phyloP scores from a whole-genome alignment of 495 filamentous ascomycete species.

The Aspergillus affinis region DNA sequence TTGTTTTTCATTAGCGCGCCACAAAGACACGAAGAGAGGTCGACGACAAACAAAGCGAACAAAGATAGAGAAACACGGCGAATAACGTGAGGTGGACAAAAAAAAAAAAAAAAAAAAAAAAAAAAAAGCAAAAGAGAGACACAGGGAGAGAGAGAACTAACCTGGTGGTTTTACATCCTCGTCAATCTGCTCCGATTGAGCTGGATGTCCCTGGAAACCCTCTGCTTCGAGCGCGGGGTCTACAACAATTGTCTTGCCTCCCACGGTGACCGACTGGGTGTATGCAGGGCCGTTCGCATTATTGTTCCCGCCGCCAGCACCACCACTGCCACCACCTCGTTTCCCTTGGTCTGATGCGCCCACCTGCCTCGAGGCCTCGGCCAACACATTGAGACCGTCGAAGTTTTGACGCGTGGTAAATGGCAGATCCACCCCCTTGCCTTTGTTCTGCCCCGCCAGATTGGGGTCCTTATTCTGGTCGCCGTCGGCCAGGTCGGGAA shows the following conservation, averaged over 20 bases:
- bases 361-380: constrained; percentile 76
- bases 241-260: constrained; percentile 49
- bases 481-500: constrained; percentile 39
- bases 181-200: constrained; percentile 29
- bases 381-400: constrained; percentile 75
- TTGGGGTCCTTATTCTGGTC: constrained; percentile 39
- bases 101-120: constrained; percentile 9
- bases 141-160: constrained; percentile 18
- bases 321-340: constrained; percentile 24
- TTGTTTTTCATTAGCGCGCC: constrained; percentile 22
- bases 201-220: constrained; percentile 38
- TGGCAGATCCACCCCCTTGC: constrained; percentile 39
- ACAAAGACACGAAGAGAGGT: constrained; percentile 1
- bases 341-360: constrained; percentile 49
- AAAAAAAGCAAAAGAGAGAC: neutral
- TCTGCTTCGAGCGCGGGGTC: constrained; percentile 49
- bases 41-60: neutral
- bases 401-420: constrained; percentile 56
- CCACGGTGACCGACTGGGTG: constrained; percentile 47
- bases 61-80: neutral
- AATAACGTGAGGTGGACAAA: too few species aligned
- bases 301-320: neutral
- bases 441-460: constrained; percentile 37
- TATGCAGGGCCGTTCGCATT: constrained; percentile 27
- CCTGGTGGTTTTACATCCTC: constrained; percentile 31